Conservation (phyloP, 805 yeast genomes). For the Candida coquimbonensis region DNA sequence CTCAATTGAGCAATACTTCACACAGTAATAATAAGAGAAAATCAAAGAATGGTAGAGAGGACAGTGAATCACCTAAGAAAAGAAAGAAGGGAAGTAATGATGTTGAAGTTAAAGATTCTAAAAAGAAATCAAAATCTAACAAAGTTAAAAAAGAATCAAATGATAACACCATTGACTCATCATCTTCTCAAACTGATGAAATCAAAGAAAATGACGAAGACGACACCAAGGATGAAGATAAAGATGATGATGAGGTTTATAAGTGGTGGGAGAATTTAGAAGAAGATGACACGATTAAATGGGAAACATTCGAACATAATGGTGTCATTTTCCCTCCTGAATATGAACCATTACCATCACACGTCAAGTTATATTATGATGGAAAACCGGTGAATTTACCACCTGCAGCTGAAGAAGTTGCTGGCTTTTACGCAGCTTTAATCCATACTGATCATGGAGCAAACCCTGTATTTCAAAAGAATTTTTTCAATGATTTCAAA, state of each 20-base stretch:
- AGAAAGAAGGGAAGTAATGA: slow-evolving; percentile 15
- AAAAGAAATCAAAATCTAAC: slow-evolving; percentile 3
- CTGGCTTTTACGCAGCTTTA: slow-evolving; percentile 90
- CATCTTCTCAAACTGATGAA: too few relatives aligned
- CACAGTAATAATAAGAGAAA: slow-evolving; percentile 2
- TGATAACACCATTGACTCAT: too few relatives aligned
- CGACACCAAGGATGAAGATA: neutral
- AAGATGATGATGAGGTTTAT: slow-evolving; percentile 46
- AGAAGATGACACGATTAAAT: slow-evolving; percentile 63
- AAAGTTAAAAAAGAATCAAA: slow-evolving; percentile 7
- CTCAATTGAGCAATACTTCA: neutral
- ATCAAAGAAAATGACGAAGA: neutral
- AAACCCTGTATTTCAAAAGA: slow-evolving; percentile 79
- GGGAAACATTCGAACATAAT: slow-evolving; percentile 81
- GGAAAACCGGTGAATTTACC: slow-evolving; percentile 73
- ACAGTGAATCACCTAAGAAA: slow-evolving; percentile 11
- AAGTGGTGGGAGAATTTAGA: slow-evolving; percentile 80
- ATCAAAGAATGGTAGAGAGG: neutral
- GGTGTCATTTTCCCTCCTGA: slow-evolving; percentile 94
- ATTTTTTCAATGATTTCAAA: slow-evolving; percentile 76
- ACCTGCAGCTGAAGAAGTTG: slow-evolving; percentile 87
- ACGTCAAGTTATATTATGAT: slow-evolving; percentile 69
- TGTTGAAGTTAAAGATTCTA: slow-evolving; percentile 8
- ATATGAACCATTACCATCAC: slow-evolving; percentile 76
- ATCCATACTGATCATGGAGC: slow-evolving; percentile 82